These are phyloP conservation scores for Colletotrichum australisinense DNA, from an alignment of 2,329 filamentous ascomycete genomes.

Conservation along the genomic window DNA sequence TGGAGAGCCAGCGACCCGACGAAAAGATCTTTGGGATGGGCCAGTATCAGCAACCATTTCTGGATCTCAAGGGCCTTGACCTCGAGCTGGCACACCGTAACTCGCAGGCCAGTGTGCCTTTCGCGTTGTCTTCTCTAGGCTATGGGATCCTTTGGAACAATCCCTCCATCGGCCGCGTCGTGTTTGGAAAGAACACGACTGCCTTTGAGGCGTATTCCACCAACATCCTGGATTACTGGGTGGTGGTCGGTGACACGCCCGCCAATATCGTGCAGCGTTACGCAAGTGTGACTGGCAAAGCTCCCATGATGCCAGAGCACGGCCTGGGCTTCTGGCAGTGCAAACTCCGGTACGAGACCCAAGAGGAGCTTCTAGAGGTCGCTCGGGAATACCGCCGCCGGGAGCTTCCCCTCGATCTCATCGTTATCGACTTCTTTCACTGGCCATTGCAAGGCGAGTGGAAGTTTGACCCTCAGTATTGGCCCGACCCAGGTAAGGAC, in stretches of 20 bases:
- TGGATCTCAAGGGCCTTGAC: conserved; percentile 69
- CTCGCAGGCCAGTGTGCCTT: conserved; percentile 71
- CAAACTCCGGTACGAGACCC: conserved; percentile 71
- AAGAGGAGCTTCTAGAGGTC: conserved; percentile 68
- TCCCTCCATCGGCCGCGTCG: conserved; percentile 66
- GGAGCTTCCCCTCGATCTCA: conserved; percentile 67
- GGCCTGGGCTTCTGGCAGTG: conserved; percentile 73
- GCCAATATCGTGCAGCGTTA: conserved; percentile 65
- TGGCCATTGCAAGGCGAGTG: conserved; percentile 75
- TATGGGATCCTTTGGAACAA: conserved; percentile 74
- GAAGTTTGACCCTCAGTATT: conserved; percentile 73
- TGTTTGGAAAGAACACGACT: conserved; percentile 68
- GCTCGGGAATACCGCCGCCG: conserved; percentile 67
- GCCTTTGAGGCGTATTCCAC: conserved; percentile 68
- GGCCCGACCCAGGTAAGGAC: conserved; percentile 64
- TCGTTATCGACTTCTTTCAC: conserved; percentile 74
- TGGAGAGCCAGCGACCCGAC: conserved; percentile 62
- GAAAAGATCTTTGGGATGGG: conserved; percentile 75
- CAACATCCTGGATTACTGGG: conserved; percentile 67
- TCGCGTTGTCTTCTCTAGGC: conserved; percentile 65
- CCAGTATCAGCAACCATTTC: conserved; percentile 69
- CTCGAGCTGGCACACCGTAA: conserved; percentile 72
- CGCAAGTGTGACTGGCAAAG: conserved; percentile 62
- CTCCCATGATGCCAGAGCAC: conserved; percentile 73
- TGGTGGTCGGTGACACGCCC: conserved; percentile 65